These are phyloP conservation scores for Alternaria metachromatica DNA, from an alignment of 2,329 filamentous ascomycete species.

Conservation along the genomic window DNA sequence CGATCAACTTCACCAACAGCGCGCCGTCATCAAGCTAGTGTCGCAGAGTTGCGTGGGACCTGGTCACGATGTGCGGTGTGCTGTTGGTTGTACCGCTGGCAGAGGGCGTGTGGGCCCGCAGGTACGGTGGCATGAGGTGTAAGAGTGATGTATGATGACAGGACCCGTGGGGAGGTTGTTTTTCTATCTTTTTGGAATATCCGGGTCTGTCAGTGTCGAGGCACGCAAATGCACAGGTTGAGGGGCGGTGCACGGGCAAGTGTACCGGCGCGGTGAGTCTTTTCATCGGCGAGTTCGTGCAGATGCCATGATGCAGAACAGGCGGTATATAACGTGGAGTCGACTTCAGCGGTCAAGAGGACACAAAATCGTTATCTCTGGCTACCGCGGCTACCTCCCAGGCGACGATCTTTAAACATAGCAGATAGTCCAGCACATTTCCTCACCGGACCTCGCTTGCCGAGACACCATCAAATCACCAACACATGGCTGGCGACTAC, in stretches of 20 bases:
- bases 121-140: not conserved
- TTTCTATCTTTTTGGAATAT: not conserved
- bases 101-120: not conserved
- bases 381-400: not conserved
- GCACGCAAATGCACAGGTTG: not conserved
- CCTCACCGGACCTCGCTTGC: not conserved
- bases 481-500: constrained; percentile 1
- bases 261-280: constrained; percentile 1
- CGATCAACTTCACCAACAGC: not conserved
- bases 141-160: not conserved
- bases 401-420: not conserved
- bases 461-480: not conserved
- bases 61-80: constrained; percentile 2
- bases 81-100: constrained; percentile 3
- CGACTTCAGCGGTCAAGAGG: not conserved
- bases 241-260: not conserved
- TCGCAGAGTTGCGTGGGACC: not conserved
- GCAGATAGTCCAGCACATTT: not conserved
- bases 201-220: constrained; percentile 1
- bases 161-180: not conserved
- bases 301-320: not conserved
- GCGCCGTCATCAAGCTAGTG: not conserved
- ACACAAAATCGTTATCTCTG: not conserved
- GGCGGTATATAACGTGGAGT: constrained; percentile 2
- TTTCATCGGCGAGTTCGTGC: not conserved